Evolutionary conservation across 352 stramenopile genomes (phyloP), one percentile per base, ranked within the genome.

Genomic region (Pilasporangium apinafurcum): DNA sequence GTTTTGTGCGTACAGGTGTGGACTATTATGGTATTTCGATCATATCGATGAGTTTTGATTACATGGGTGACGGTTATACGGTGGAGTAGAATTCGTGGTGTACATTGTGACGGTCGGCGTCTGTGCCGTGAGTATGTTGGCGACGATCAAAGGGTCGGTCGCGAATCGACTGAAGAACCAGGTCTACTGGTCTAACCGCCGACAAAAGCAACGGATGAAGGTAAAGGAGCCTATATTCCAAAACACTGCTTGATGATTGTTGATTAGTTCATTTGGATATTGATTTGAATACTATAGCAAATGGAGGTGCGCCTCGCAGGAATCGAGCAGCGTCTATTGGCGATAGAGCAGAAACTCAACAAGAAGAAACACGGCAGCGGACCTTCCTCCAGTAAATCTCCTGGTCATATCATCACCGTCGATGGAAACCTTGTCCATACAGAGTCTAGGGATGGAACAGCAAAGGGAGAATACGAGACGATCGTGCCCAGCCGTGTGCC

Each of bases 121-220:
- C 3, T 72, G 69, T 37, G 64, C 70, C 9, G 77, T 93, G 37
- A 86, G 68, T 31, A 93, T 93, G 74, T 64, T 93, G 13, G 82
- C 82, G 26, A 91, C 78, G n/a, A 93, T 93, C 65, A 91, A 93
- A 58, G 82, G 82, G 22, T 92, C 82, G 21, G 64, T 90, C 10
- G 79, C 82, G 14, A 79, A 93, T 49, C 74, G 75, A 5, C 60
- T 93, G 14, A 93, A 92, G 51, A 91, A 86, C 46, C 82, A 92
- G 37, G 73, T 92, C 22, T 74, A 86, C 50, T 86, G 66, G 64
- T 93, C 81, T 28, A 83, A 86, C 30, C 66, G 66, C 43, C 77
- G 79, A 8, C 79, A 92, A 45, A 90, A 91, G 56, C 68, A 86
- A 39, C 74, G 81, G 35, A 84, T 90, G 62, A 79, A 88, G 51